Percentiles rank a stretch among this genome's conserved stretches.
Conservation (phyloP, 2,329 filamentous ascomycete genomes). For the Botrytis squamosa region DNA sequence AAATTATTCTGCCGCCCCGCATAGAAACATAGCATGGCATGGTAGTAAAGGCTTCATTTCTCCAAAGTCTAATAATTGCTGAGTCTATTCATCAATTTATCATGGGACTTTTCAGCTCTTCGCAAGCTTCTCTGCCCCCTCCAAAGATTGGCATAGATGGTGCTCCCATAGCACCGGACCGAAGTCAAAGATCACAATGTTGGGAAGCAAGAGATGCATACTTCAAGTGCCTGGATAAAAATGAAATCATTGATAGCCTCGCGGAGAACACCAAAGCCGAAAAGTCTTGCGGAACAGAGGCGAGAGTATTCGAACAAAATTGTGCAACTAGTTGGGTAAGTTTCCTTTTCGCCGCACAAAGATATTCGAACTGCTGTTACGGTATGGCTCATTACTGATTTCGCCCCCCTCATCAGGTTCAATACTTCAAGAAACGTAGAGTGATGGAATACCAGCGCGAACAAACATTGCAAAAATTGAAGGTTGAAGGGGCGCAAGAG, state of each 20-base stretch:
- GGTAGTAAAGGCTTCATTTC: not conserved
- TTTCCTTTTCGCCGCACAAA: conserved; percentile 27
- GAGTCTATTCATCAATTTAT: not conserved
- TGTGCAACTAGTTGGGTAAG: conserved; percentile 90
- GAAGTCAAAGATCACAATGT: conserved; percentile 76
- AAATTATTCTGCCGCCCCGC: conserved; percentile 11
- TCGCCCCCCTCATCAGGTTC: conserved; percentile 59
- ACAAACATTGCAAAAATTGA: conserved; percentile 71
- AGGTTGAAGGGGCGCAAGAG: conserved; percentile 68
- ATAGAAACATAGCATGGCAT: not conserved
- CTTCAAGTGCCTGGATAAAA: conserved; percentile 81
- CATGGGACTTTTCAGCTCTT: conserved; percentile 53
- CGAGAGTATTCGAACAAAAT: conserved; percentile 72
- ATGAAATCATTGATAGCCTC: conserved; percentile 76
- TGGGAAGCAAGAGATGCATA: conserved; percentile 88
- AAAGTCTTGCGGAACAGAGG: conserved; percentile 58
- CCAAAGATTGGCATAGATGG: conserved; percentile 52
- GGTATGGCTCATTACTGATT: conserved; percentile 23
- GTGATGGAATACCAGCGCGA: conserved; percentile 90
- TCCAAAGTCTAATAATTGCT: not conserved
- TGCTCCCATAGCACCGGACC: conserved; percentile 75
- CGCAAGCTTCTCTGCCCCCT: conserved; percentile 41
- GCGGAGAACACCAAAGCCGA: conserved; percentile 53
- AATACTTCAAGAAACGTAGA: conserved; percentile 96
- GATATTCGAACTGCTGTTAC: not conserved